Base-by-base conservation (phyloP, 306 rosid genomes). In the Vicia sativa region DNA sequence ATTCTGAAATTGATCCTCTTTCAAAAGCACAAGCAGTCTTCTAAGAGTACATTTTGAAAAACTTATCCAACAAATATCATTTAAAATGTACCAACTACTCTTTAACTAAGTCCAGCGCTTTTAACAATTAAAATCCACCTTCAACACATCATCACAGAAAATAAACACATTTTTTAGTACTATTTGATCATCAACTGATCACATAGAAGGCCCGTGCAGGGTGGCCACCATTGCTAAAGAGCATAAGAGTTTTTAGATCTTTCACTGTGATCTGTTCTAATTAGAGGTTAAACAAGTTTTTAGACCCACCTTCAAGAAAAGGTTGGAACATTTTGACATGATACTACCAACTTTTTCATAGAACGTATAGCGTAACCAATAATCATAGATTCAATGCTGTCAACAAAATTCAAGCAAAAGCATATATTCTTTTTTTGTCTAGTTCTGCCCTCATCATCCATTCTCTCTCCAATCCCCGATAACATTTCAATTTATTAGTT, bases 271-370 rank as follows among this genome's bases (percentile, higher is more conserved):
- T 26, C 54, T 11, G 41, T 4, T 41, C 69, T 26, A 34, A 16
- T 43, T 45, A 66, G 69, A 35, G 38, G 35, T 65, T 19, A 42
- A 64, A 54, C 43, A n/a, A n/a, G n/a, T n/a, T n/a, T n/a, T n/a
- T n/a, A n/a, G n/a, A n/a, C n/a, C n/a, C n/a, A n/a, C n/a, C n/a
- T n/a, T n/a, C n/a, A n/a, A n/a, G n/a, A n/a, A n/a, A n/a, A n/a
- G n/a, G n/a, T n/a, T n/a, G n/a, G n/a, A n/a, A n/a, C n/a, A n/a
- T n/a, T n/a, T n/a, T n/a, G n/a, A n/a, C n/a, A n/a, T n/a, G n/a
- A n/a, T n/a, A n/a, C n/a, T n/a, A n/a, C n/a, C n/a, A n/a, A n/a
- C n/a, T n/a, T n/a, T n/a, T n/a, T n/a, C n/a, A n/a, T n/a, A n/a
- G n/a, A n/a, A n/a, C n/a, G n/a, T n/a, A n/a, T n/a, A n/a, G n/a